Evolutionary conservation across 257 asterid species (phyloP).

Genomic region (Avicennia marina): DNA sequence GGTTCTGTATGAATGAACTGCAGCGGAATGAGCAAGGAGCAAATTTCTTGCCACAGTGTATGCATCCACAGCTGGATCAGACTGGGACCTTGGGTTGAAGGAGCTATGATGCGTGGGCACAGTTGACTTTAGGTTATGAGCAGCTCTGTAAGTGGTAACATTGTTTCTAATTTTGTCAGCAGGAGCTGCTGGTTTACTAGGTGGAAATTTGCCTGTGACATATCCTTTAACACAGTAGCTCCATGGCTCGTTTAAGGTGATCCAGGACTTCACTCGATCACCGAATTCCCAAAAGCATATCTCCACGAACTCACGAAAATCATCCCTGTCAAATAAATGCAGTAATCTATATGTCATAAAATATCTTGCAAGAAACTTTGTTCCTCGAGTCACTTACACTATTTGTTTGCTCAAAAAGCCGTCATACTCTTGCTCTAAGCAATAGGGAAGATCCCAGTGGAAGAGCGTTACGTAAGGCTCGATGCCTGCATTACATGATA

Average conservation of each 20-base stretch:
- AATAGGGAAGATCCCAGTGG: constrained; percentile 45
- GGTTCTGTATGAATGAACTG: constrained; percentile 31
- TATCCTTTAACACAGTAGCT: constrained; percentile 26
- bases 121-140: constrained; percentile 12
- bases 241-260: constrained; percentile 39
- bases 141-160: constrained; percentile 20
- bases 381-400: too few relatives aligned
- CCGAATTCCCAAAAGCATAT: constrained; percentile 37
- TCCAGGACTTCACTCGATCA: constrained; percentile 33
- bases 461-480: constrained; percentile 42
- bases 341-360: too few relatives aligned
- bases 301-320: constrained; percentile 29
- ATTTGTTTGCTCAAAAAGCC: constrained; percentile 34
- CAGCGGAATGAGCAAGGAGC: constrained; percentile 43
- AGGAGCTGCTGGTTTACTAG: constrained; percentile 15
- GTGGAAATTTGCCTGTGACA: constrained; percentile 27
- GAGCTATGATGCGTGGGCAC: background rate
- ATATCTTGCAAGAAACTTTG: too few relatives aligned
- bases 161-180: constrained; percentile 14
- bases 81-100: background rate
- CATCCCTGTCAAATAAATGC: constrained; percentile 12
- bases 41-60: constrained; percentile 43
- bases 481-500: constrained; percentile 31
- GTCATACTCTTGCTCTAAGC: constrained; percentile 34
- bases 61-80: constrained; percentile 36